Percentiles rank a stretch among this genome's conserved stretches.
These are phyloP conservation scores for Vitis rupestris DNA, from an alignment of 164 flowering plant genomes.

Conservation along the genomic window DNA sequence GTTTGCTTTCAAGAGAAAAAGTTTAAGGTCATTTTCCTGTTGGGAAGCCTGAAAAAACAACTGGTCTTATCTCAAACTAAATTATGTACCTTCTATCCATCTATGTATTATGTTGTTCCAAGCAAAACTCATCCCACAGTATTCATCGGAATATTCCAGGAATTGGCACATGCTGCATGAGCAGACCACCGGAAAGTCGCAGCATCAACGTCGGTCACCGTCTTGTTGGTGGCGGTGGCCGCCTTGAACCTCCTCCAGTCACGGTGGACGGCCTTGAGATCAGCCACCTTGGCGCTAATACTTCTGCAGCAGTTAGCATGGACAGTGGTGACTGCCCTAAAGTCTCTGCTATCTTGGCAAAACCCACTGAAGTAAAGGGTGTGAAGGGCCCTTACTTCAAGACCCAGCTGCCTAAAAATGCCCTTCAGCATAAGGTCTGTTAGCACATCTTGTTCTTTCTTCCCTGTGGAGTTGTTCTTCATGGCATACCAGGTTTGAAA, in stretches of 20 bases:
- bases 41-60: no score
- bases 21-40: no score
- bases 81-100: no score
- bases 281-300: conserved; percentile 50
- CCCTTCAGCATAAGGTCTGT: conserved; percentile 25
- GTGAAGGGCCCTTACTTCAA: conserved; percentile 37
- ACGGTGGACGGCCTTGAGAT: conserved; percentile 35
- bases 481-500: conserved; percentile 46
- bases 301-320: conserved; percentile 77
- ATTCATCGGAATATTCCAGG: background rate
- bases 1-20: no score
- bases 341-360: conserved; percentile 45
- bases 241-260: conserved; percentile 47
- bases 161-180: conserved; percentile 1
- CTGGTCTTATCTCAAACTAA: no score
- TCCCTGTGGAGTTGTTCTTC: conserved; percentile 46
- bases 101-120: no score
- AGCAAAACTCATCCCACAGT: background rate
- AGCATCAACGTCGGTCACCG: no score
- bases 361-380: conserved; percentile 64
- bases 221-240: no score
- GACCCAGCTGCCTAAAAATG: conserved; percentile 17
- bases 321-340: conserved; percentile 43
- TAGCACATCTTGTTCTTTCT: conserved; percentile 79
- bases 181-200: background rate